Percentiles rank a stretch among this genome's conserved stretches.
These are phyloP conservation scores for Micromonas commoda DNA, from an alignment of 139 green algal species.

Conservation along the genomic window DNA sequence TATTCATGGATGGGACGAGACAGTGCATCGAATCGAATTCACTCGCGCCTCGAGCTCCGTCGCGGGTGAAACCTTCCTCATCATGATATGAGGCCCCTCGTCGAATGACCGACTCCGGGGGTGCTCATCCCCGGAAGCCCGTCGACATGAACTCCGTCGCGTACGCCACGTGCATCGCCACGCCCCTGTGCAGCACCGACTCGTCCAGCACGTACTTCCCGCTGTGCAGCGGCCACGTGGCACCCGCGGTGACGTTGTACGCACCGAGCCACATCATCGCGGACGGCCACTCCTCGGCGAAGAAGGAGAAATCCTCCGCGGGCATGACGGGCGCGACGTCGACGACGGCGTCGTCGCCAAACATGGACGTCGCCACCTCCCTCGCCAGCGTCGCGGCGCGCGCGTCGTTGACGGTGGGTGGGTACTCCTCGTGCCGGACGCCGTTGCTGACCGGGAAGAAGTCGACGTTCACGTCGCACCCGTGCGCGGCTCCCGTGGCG, in stretches of 20 bases:
- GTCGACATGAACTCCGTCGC: neutral
- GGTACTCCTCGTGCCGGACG: slow-evolving; percentile 42
- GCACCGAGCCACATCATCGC: slow-evolving; percentile 18
- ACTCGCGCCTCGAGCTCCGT: no score
- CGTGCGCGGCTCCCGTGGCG: slow-evolving; percentile 42
- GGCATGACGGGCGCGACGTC: slow-evolving; percentile 21
- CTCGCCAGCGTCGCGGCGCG: neutral
- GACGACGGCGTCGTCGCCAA: neutral
- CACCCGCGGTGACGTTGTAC: neutral
- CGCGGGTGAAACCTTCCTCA: no score
- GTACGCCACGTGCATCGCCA: slow-evolving; percentile 9
- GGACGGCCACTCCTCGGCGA: slow-evolving; percentile 12
- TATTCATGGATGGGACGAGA: no score
- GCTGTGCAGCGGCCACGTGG: slow-evolving; percentile 4
- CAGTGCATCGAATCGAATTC: no score
- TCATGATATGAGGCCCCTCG: no score
- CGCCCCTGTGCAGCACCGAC: neutral
- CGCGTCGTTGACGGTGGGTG: slow-evolving; percentile 70
- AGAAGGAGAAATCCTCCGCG: slow-evolving; percentile 27
- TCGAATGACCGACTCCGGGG: no score
- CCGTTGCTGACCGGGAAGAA: slow-evolving; percentile 31
- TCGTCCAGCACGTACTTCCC: slow-evolving; percentile 15
- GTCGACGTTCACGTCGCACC: slow-evolving; percentile 63
- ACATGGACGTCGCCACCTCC: neutral
- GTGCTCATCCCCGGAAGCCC: no score